A percentile compares a stretch with the other conserved stretches of the same genome.
phyloP scores from a whole-genome alignment of 805 yeast genomes.

The Wickerhamomyces bovis region DNA sequence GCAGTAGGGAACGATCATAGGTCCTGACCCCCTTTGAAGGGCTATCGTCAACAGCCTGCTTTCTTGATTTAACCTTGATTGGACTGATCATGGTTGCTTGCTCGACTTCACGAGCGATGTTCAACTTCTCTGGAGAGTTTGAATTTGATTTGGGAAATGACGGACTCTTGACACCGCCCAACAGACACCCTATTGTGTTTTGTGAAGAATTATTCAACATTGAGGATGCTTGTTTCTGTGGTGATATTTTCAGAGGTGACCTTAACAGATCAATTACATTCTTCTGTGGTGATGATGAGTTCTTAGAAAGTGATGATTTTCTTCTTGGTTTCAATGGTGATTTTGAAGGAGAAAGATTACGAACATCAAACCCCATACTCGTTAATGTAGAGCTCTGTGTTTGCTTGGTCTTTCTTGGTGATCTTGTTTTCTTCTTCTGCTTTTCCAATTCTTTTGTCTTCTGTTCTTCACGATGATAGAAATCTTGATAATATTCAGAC shows the following conservation, averaged over 20 bases:
- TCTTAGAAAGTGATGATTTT: background rate
- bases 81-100: background rate
- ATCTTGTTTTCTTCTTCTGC: background rate
- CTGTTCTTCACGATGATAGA: background rate
- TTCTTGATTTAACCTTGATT: background rate
- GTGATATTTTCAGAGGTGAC: background rate
- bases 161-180: background rate
- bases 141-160: background rate
- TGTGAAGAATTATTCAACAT: background rate
- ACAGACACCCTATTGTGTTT: background rate
- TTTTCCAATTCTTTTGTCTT: background rate
- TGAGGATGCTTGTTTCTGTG: background rate
- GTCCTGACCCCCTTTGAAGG: background rate
- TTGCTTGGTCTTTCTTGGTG: background rate
- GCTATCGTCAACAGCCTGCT: background rate
- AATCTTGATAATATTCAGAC: background rate
- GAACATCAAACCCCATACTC: background rate
- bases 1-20: background rate
- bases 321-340: slow-evolving; percentile 5
- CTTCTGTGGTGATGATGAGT: background rate
- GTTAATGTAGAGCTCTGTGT: background rate
- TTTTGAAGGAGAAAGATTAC: background rate
- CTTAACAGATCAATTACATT: background rate
- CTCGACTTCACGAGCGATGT: background rate
- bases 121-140: background rate